Percentiles rank a stretch among this genome's conserved stretches.
phyloP scores from a whole-genome alignment of 306 rosid species.

The Cicer yamashitae region DNA sequence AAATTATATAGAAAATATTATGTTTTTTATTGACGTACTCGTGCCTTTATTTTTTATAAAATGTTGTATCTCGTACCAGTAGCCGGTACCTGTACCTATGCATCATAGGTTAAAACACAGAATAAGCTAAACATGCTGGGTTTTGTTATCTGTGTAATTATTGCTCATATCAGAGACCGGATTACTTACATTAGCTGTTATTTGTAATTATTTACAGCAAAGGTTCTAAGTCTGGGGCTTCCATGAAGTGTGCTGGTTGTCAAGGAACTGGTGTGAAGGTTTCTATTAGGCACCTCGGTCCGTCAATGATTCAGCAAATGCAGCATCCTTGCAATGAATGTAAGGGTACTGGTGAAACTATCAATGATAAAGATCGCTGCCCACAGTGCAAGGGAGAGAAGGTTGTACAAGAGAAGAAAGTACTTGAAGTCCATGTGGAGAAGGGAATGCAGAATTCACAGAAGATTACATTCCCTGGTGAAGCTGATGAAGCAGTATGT shows the following conservation, averaged over 20 bases:
- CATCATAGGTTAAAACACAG: neutral
- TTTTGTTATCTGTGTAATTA: neutral
- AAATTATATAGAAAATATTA: too few relatives aligned
- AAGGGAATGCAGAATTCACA: constrained; percentile 97
- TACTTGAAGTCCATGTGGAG: constrained; percentile 84
- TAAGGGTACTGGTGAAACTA: constrained; percentile 94
- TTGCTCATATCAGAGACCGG: neutral
- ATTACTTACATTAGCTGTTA: neutral
- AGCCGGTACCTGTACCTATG: too few relatives aligned
- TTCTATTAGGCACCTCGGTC: constrained; percentile 92
- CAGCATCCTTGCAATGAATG: constrained; percentile 97
- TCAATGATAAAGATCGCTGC: constrained; percentile 90
- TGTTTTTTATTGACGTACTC: too few relatives aligned
- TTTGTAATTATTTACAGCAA: constrained; percentile 57
- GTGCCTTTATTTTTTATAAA: too few relatives aligned
- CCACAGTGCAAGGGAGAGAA: constrained; percentile 88
- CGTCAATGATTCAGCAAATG: constrained; percentile 98
- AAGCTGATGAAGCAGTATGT: constrained; percentile 94
- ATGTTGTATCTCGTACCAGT: too few relatives aligned
- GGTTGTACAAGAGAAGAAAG: constrained; percentile 95
- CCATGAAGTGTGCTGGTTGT: constrained; percentile 84
- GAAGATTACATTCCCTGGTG: constrained; percentile 90
- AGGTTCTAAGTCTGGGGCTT: constrained; percentile 95
- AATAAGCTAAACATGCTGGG: neutral
- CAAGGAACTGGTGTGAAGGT: constrained; percentile 98